Percentiles rank a stretch among this genome's conserved stretches.
These are phyloP conservation scores for Cubamyces sp. DNA, from an alignment of 768 basidiomycete genomes.

Conservation along the genomic window DNA sequence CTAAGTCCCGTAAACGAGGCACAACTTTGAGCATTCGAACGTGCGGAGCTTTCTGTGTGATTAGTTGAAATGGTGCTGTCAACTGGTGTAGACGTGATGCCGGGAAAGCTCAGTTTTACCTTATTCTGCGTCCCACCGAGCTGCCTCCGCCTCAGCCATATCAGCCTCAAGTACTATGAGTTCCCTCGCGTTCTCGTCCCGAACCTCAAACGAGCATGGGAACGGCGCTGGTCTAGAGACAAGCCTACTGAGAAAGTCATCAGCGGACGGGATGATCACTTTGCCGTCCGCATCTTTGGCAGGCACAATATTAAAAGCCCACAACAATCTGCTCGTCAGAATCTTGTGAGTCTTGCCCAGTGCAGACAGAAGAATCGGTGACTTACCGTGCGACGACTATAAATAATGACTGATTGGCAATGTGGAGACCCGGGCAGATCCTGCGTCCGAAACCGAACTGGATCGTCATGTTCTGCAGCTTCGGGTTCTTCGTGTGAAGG, in stretches of 20 bases:
- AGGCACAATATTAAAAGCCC: slow-evolving; percentile 26
- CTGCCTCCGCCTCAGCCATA: slow-evolving; percentile 10
- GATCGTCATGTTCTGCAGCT: slow-evolving; percentile 18
- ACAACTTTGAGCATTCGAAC: too few relatives aligned
- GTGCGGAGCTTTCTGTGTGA: too few relatives aligned
- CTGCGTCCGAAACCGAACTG: slow-evolving; percentile 32
- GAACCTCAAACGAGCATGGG: slow-evolving; percentile 9
- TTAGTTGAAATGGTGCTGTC: background rate
- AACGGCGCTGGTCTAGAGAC: slow-evolving; percentile 8
- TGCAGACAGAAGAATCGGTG: too few relatives aligned
- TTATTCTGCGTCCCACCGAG: background rate
- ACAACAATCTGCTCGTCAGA: slow-evolving; percentile 15
- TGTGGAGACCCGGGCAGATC: slow-evolving; percentile 27
- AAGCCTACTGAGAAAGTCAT: slow-evolving; percentile 11
- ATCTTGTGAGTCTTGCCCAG: background rate
- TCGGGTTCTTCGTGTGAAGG: slow-evolving; percentile 20
- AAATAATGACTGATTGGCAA: slow-evolving; percentile 23
- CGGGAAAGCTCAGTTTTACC: background rate
- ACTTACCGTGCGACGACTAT: slow-evolving; percentile 19
- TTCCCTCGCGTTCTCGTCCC: background rate
- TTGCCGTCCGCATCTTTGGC: background rate
- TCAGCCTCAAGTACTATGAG: slow-evolving; percentile 4
- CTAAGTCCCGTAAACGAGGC: too few relatives aligned
- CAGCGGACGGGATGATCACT: slow-evolving; percentile 2
- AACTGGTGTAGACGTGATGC: background rate